Evolutionary conservation across 805 yeast genomes (phyloP).

Genomic region (Naumovozyma castellii): DNA sequence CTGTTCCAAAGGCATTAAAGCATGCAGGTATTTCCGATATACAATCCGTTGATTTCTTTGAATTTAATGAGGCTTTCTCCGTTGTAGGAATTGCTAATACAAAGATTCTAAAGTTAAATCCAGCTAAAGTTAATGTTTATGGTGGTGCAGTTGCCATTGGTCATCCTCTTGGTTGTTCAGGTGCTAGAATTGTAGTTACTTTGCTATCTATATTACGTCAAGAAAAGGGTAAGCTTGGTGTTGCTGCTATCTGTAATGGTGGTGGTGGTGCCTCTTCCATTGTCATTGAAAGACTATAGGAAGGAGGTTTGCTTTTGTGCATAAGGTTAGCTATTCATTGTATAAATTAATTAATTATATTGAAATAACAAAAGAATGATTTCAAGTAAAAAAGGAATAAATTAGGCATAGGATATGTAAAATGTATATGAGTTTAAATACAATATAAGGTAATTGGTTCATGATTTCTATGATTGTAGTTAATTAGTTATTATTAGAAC

Average conservation of each 20-base stretch:
- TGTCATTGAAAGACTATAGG: slow-evolving; percentile 54
- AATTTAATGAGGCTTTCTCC: slow-evolving; percentile 95
- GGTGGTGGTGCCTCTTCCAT: slow-evolving; percentile 98
- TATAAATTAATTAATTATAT: not conserved
- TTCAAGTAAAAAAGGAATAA: not conserved
- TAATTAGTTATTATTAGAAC: too few relatives aligned
- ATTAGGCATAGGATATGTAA: too few relatives aligned
- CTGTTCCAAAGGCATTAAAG: slow-evolving; percentile 91
- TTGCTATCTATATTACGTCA: slow-evolving; percentile 69
- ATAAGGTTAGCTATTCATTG: not conserved
- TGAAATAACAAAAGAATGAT: not conserved
- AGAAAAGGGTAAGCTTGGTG: slow-evolving; percentile 83
- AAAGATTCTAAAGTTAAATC: slow-evolving; percentile 53
- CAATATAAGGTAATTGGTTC: too few relatives aligned
- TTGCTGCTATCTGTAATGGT: slow-evolving; percentile 96
- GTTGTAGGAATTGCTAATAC: slow-evolving; percentile 91
- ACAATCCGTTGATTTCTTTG: slow-evolving; percentile 77
- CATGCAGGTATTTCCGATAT: slow-evolving; percentile 56
- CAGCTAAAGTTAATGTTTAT: slow-evolving; percentile 68
- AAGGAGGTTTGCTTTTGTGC: not conserved
- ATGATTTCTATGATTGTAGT: too few relatives aligned
- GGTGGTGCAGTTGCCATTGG: slow-evolving; percentile 97
- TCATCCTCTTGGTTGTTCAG: slow-evolving; percentile 93
- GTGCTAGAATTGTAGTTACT: slow-evolving; percentile 88
- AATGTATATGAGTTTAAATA: not conserved